These are phyloP conservation scores for Parasitella parasitica DNA, from an alignment of 371 early-diverging fungal species.

Conservation along the genomic window DNA sequence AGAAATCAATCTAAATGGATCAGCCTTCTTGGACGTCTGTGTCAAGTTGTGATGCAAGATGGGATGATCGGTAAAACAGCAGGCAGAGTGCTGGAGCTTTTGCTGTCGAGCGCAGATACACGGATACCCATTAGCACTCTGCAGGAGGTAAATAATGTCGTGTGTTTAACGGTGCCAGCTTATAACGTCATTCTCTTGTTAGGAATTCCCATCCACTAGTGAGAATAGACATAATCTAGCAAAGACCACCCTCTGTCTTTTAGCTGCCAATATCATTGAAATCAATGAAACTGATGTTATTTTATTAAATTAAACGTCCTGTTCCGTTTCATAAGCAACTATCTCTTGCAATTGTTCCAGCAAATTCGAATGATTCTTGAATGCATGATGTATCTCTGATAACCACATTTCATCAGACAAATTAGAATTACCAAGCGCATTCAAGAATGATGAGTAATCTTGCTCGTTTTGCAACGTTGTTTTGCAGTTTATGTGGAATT, in stretches of 20 bases:
- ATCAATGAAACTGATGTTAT: neutral
- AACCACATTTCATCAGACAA: conserved; percentile 50
- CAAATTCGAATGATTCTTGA: conserved; percentile 43
- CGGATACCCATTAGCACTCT: neutral
- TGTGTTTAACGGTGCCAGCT: neutral
- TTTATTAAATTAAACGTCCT: conserved; percentile 18
- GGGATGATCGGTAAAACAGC: neutral
- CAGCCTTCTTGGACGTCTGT: neutral
- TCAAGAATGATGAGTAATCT: conserved; percentile 17
- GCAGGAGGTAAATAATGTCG: neutral
- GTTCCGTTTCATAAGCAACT: conserved; percentile 54
- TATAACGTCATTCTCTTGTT: neutral
- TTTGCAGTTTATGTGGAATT: conserved; percentile 53
- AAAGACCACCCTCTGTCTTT: neutral
- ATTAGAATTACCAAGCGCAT: conserved; percentile 11
- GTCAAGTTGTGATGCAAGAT: neutral
- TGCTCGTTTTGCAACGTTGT: conserved; percentile 15
- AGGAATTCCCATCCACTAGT: conserved; percentile 5
- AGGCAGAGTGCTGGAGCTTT: neutral
- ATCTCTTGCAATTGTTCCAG: conserved; percentile 60
- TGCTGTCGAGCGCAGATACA: neutral
- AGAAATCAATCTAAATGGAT: neutral
- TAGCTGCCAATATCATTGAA: neutral
- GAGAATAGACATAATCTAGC: conserved; percentile 2
- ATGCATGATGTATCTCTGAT: conserved; percentile 36